Evolutionary conservation across 192 early-diverging fungal species (phyloP).

Genomic region (Gonapodya prolifera): DNA sequence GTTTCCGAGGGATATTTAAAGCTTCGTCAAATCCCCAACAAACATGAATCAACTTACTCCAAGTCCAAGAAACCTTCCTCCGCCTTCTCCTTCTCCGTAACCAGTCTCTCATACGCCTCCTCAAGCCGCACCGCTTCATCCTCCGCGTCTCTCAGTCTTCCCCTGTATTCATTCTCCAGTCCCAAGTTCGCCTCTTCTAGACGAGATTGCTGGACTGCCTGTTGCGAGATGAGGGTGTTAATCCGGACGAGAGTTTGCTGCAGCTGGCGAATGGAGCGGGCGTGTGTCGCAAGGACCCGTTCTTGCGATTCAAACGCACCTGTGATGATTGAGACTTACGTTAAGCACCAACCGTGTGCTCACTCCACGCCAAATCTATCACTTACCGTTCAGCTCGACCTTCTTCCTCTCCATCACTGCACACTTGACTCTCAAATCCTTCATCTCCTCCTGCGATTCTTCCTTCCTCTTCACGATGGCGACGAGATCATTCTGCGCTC

Average conservation of each 20-base stretch:
- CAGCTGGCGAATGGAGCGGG: slow-evolving; percentile 36
- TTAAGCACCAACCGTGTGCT: too few species aligned
- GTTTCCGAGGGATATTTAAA: too few species aligned
- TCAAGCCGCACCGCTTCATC: slow-evolving; percentile 29
- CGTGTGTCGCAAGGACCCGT: slow-evolving; percentile 38
- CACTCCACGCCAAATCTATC: neutral
- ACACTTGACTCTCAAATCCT: slow-evolving; percentile 35
- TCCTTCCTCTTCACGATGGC: slow-evolving; percentile 25
- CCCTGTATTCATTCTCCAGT: slow-evolving; percentile 43
- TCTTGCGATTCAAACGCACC: slow-evolving; percentile 35
- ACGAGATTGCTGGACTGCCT: slow-evolving; percentile 24
- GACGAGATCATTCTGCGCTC: slow-evolving; percentile 46
- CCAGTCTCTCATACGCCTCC: slow-evolving; percentile 31
- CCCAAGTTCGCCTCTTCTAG: slow-evolving; percentile 45
- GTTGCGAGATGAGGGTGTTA: slow-evolving; percentile 40
- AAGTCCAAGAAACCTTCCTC: slow-evolving; percentile 40
- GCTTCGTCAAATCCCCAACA: neutral
- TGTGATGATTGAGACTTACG: too few species aligned
- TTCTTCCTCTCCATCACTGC: slow-evolving; percentile 42
- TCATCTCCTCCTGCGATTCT: slow-evolving; percentile 32
- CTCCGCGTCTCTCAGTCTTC: slow-evolving; percentile 35
- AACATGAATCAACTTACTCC: slow-evolving; percentile 30
- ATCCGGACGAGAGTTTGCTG: slow-evolving; percentile 50
- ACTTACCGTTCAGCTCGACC: slow-evolving; percentile 42
- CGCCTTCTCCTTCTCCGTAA: too few species aligned